Evolutionary conservation across 1,139 yeast species (phyloP).

Genomic region (Komagataea norvegica): DNA sequence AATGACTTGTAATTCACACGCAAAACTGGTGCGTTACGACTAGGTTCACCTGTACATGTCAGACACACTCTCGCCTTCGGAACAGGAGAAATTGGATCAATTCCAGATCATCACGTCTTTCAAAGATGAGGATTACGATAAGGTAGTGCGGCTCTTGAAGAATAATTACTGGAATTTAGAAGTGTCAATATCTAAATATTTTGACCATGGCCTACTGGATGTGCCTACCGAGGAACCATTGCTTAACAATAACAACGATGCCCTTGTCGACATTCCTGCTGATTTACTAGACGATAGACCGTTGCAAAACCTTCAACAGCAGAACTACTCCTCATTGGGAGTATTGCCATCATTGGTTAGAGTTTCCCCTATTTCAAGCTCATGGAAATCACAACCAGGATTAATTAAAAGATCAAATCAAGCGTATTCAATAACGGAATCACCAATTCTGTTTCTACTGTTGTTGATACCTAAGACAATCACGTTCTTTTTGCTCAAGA

Average conservation of each 20-base stretch:
- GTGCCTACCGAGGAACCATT: no score
- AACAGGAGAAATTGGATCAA: slow-evolving; percentile 34
- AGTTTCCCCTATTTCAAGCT: slow-evolving; percentile 29
- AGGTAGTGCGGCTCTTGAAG: slow-evolving; percentile 30
- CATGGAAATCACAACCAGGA: slow-evolving; percentile 21
- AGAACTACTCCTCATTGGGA: slow-evolving; percentile 1
- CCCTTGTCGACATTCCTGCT: background rate
- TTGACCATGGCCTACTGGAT: slow-evolving; percentile 31
- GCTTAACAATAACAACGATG: no score
- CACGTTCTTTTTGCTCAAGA: slow-evolving; percentile 18
- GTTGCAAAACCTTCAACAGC: slow-evolving; percentile 5
- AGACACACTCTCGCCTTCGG: slow-evolving; percentile 31
- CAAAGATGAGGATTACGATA: slow-evolving; percentile 32
- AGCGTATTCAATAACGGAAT: slow-evolving; percentile 8
- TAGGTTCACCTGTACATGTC: slow-evolving; percentile 8
- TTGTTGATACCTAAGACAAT: slow-evolving; percentile 23
- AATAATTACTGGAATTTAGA: slow-evolving; percentile 38
- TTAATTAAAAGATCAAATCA: slow-evolving; percentile 1
- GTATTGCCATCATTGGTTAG: slow-evolving; percentile 26
- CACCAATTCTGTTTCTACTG: slow-evolving; percentile 22
- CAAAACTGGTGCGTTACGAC: no score
- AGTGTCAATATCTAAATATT: slow-evolving; percentile 34
- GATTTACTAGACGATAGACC: slow-evolving; percentile 2
- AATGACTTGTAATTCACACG: no score
- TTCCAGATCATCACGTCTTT: slow-evolving; percentile 35